Evolutionary conservation across 768 basidiomycete species (phyloP).

Genomic region (Mycena chlorophos): DNA sequence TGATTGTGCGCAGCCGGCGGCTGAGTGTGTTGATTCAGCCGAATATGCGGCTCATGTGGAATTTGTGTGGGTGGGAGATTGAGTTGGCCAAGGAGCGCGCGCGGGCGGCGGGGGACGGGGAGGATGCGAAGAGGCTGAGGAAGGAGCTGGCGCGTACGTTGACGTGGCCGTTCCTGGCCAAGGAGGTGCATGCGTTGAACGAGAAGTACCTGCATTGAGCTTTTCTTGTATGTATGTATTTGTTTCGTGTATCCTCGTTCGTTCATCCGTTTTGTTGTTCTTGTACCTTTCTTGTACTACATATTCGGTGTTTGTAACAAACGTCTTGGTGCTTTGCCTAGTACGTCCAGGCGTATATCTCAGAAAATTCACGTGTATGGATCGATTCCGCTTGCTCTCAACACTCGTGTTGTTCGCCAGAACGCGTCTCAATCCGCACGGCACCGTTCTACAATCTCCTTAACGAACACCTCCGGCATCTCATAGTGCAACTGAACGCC

Average conservation of each 20-base stretch:
- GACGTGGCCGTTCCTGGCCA: conserved; percentile 83
- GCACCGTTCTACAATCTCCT: too few relatives aligned
- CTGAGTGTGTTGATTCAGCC: conserved; percentile 92
- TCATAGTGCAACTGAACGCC: conserved; percentile 1
- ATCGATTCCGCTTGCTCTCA: too few relatives aligned
- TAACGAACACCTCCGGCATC: not conserved
- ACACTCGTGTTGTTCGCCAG: too few relatives aligned
- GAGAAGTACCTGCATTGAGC: conserved; percentile 69
- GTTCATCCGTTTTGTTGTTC: not conserved
- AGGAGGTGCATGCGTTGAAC: conserved; percentile 82
- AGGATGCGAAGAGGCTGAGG: conserved; percentile 49
- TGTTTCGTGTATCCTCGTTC: not conserved
- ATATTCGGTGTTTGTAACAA: too few relatives aligned
- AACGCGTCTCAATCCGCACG: too few relatives aligned
- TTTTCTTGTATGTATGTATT: not conserved
- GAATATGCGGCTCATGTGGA: conserved; percentile 93
- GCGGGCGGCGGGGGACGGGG: conserved; percentile 26
- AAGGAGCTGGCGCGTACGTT: conserved; percentile 66
- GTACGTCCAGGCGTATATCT: too few relatives aligned
- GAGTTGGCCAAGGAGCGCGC: conserved; percentile 80
- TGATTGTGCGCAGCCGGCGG: conserved; percentile 86
- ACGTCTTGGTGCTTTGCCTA: too few relatives aligned
- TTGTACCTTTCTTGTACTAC: not conserved
- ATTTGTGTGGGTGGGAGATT: conserved; percentile 93
- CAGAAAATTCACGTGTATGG: too few relatives aligned